A percentile compares a stretch with the other conserved stretches of the same genome.
phyloP scores from a whole-genome alignment of 1,139 yeast species.

The Saccharomycopsis hybrid region DNA sequence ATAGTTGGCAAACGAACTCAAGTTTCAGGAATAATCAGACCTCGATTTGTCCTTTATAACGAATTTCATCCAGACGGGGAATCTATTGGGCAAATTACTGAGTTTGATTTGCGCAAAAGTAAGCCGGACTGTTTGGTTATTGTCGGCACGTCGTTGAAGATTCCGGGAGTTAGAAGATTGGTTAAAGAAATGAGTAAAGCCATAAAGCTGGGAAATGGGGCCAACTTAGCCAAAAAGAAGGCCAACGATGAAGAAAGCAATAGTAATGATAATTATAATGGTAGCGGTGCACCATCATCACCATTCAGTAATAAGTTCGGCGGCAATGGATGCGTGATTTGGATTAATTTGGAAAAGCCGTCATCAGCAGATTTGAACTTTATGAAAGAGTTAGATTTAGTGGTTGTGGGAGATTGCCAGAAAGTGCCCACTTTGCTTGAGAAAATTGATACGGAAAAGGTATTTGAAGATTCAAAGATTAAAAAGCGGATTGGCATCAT shows the following conservation, averaged over 20 bases:
- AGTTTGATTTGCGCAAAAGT: conserved; percentile 43
- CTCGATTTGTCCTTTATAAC: conserved; percentile 63
- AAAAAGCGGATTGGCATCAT: not conserved
- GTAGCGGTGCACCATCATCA: too few species aligned
- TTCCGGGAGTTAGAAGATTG: conserved; percentile 62
- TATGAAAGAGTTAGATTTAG: conserved; percentile 44
- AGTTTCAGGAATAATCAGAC: conserved; percentile 56
- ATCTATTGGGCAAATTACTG: conserved; percentile 55
- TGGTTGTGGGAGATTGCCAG: conserved; percentile 58
- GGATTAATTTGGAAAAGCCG: conserved; percentile 39
- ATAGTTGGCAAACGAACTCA: conserved; percentile 55
- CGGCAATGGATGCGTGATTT: conserved; percentile 38
- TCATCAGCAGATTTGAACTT: conserved; percentile 35
- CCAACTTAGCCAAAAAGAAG: too few species aligned
- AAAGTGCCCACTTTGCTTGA: conserved; percentile 33
- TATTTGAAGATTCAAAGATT: not conserved
- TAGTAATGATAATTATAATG: conserved; percentile 42
- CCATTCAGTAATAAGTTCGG: too few species aligned
- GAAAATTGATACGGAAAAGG: conserved; percentile 23
- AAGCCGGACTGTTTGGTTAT: conserved; percentile 59
- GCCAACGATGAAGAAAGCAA: too few species aligned
- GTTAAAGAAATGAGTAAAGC: conserved; percentile 37
- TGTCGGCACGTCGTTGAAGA: conserved; percentile 65
- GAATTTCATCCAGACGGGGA: conserved; percentile 72
- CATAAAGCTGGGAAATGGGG: not conserved